phyloP scores from a whole-genome alignment of 768 basidiomycete species.

The Pleurotus sapidus region DNA sequence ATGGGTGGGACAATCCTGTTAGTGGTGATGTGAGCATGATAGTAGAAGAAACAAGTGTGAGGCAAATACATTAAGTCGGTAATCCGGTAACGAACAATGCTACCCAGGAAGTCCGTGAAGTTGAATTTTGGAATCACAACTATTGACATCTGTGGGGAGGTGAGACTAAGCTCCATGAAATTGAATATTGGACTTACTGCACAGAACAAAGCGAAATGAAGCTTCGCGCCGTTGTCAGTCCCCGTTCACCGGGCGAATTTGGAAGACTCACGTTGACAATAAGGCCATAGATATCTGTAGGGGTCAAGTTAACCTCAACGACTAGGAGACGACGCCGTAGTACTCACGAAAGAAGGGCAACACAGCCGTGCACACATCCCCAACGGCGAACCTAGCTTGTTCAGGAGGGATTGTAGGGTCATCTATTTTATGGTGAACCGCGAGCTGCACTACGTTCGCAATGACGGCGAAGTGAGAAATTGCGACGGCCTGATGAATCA shows the following conservation, averaged over 20 bases:
- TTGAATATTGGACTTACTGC: slow-evolving; percentile 22
- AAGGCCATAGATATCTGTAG: slow-evolving; percentile 37
- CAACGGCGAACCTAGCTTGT: slow-evolving; percentile 31
- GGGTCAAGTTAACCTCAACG: slow-evolving; percentile 11
- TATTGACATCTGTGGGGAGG: slow-evolving; percentile 27
- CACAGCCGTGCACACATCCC: slow-evolving; percentile 37
- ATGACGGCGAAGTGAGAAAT: slow-evolving; percentile 48
- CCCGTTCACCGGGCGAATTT: neutral
- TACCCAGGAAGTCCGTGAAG: slow-evolving; percentile 36
- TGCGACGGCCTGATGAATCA: slow-evolving; percentile 38
- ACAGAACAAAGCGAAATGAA: slow-evolving; percentile 33
- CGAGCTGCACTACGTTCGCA: slow-evolving; percentile 38
- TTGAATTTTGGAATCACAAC: slow-evolving; percentile 47
- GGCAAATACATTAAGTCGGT: slow-evolving; percentile 25
- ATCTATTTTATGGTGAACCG: slow-evolving; percentile 26
- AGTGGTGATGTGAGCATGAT: neutral
- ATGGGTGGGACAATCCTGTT: slow-evolving; percentile 32
- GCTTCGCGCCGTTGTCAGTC: slow-evolving; percentile 11
- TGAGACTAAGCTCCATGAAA: neutral
- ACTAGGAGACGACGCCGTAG: slow-evolving; percentile 4
- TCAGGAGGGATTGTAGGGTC: slow-evolving; percentile 24
- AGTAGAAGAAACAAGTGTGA: neutral
- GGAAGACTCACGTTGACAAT: slow-evolving; percentile 27
- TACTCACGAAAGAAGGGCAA: slow-evolving; percentile 32
- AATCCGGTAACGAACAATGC: slow-evolving; percentile 37